Evolutionary conservation across 148 eudicot species (phyloP).

Genomic region (Spergularia bocconei): DNA sequence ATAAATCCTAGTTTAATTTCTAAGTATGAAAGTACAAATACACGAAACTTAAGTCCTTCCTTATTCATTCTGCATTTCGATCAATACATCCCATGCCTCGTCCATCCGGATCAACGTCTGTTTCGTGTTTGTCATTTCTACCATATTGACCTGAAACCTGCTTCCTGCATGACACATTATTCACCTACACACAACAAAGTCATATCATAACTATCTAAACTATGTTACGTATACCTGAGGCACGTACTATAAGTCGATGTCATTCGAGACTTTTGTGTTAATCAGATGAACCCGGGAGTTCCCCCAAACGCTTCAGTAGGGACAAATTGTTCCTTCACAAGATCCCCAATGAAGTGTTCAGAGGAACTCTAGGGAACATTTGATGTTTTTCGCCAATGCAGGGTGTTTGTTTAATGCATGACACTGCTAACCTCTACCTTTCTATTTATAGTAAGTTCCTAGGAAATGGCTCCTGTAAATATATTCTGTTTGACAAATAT

Average conservation of each 20-base stretch:
- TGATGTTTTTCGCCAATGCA: neutral
- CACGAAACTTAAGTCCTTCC: neutral
- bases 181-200: neutral
- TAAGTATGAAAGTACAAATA: neutral
- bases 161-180: neutral
- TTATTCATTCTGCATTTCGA: neutral
- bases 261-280: neutral
- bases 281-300: constrained; percentile 31
- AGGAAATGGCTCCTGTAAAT: too few relatives aligned
- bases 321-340: neutral
- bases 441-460: constrained; percentile 9
- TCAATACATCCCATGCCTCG: neutral
- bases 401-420: neutral
- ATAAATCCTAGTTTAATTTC: too few relatives aligned
- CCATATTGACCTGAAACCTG: neutral
- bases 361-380: constrained; percentile 32
- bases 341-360: constrained; percentile 24
- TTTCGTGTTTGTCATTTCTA: neutral
- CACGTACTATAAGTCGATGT: neutral
- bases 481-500: neutral
- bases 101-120: neutral
- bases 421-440: neutral
- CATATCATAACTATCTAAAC: neutral
- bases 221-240: neutral
- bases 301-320: constrained; percentile 35